Base-by-base conservation (phyloP, 2,329 filamentous ascomycete genomes). In the Aspergillus flavus region DNA sequence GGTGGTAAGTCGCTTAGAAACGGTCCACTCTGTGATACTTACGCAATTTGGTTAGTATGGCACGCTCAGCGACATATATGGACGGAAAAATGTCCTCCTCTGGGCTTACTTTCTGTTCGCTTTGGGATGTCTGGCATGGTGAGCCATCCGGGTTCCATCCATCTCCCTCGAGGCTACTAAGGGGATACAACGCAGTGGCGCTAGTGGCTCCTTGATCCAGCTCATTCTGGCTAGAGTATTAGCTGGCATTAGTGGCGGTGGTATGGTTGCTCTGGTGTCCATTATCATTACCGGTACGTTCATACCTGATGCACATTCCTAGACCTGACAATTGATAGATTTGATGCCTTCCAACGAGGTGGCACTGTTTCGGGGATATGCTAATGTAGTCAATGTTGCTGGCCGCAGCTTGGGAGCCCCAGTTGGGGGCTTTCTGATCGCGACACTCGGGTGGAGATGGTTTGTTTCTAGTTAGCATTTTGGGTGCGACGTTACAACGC, bases 401-500 rank as follows among this genome's bases (percentile, higher is more conserved):
- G 81, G 81, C 11, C 69, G 79, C 26, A 80, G 77, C 50, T 74
- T 87, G 3, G 90, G 90, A 4, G 90, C 90, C 1, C 89, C 89
- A 0, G 81, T 90, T 10, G 90, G 90, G n/a, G 90, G 90, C 1
- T 81, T 87, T 59, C 85, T 93, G 72, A 89, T 89, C 39, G 90
- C 92, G 71, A 81, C 80, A 45, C 76, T 93, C 1, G 90, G 90
- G 28, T 93, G 90, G 90, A 81, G 90, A 46, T 91, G 88, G 87
- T 61, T 6, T 9, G 50, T 61, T 61, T 43, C 6, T 16, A 26
- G 12, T 12, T 7, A 11, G 6, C 23, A 5, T 34, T 1, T 6
- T 5, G 19, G 28, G 14, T 30, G 23, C 6, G 10, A 19, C 1
- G 26, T 21, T 4, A 50, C 10, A 19, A 39, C 0, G 7, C 55